phyloP scores from a whole-genome alignment of 352 stramenopile genomes.

The Globisporangium spiculum region DNA sequence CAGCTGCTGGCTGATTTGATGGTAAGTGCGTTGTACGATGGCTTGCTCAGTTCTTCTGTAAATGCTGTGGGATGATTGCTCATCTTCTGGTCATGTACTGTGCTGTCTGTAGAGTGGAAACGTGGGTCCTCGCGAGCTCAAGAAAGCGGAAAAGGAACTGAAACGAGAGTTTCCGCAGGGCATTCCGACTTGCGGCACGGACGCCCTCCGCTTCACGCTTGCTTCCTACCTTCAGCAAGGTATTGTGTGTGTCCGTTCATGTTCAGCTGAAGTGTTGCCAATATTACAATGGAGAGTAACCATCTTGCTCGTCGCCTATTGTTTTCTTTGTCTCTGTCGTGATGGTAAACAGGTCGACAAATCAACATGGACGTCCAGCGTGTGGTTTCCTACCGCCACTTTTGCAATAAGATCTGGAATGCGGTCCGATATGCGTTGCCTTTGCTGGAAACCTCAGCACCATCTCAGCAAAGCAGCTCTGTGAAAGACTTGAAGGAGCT shows the following conservation, averaged over 20 bases:
- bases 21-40: constrained; percentile 20
- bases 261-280: no score
- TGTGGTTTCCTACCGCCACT: constrained; percentile 81
- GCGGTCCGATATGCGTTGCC: constrained; percentile 75
- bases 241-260: constrained; percentile 10
- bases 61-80: background rate
- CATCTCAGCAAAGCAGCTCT: background rate
- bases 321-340: background rate
- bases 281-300: background rate
- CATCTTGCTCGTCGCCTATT: background rate
- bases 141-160: constrained; percentile 95
- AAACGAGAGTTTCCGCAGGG: constrained; percentile 96
- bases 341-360: constrained; percentile 44
- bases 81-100: background rate
- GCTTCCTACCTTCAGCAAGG: constrained; percentile 92
- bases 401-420: constrained; percentile 91
- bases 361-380: constrained; percentile 89
- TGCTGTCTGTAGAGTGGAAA: constrained; percentile 46
- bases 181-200: constrained; percentile 97
- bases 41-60: background rate
- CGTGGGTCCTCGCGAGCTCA: constrained; percentile 89
- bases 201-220: constrained; percentile 97
- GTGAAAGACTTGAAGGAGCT: constrained; percentile 27
- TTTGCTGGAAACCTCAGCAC: constrained; percentile 34
- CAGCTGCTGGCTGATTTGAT: constrained; percentile 92